These are phyloP conservation scores for Arabidopsis lyrata DNA, from an alignment of 441 rosid species.

Conservation along the genomic window DNA sequence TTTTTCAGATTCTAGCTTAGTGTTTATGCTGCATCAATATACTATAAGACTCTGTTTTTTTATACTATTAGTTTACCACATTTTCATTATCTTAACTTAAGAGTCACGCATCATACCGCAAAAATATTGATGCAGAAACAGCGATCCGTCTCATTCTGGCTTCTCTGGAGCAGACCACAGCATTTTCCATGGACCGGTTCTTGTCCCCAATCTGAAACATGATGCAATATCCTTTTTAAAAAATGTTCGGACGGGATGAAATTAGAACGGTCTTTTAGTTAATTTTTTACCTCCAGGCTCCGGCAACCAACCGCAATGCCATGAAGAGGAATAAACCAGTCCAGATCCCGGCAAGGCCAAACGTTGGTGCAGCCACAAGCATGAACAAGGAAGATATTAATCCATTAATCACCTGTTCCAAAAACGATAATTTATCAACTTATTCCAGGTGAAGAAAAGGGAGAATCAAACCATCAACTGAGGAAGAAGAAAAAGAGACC, in stretches of 20 bases:
- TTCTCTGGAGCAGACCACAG: slow-evolving; percentile 57
- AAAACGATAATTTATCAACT: not conserved
- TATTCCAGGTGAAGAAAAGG: not conserved
- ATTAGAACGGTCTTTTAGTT: slow-evolving; percentile 1
- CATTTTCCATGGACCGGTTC: slow-evolving; percentile 80
- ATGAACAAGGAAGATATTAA: slow-evolving; percentile 71
- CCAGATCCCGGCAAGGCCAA: slow-evolving; percentile 91
- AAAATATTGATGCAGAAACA: slow-evolving; percentile 12
- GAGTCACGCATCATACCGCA: slow-evolving; percentile 4
- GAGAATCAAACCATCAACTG: slow-evolving; percentile 13
- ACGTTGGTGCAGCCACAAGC: slow-evolving; percentile 69
- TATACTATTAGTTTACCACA: slow-evolving; percentile 7
- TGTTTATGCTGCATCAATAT: slow-evolving; percentile 6
- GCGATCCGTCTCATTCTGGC: slow-evolving; percentile 44
- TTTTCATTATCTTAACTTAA: slow-evolving; percentile 6
- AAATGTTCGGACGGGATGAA: not conserved
- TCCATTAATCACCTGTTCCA: slow-evolving; percentile 65
- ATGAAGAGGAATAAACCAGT: slow-evolving; percentile 90
- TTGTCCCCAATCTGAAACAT: slow-evolving; percentile 67
- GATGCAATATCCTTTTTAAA: not conserved
- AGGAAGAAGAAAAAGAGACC: slow-evolving; percentile 52
- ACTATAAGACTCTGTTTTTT: slow-evolving; percentile 3
- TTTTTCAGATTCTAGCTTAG: slow-evolving; percentile 26
- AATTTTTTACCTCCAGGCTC: slow-evolving; percentile 77
- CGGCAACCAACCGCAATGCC: slow-evolving; percentile 86